phyloP scores from a whole-genome alignment of 108 stramenopile genomes.

The Nitzschia putrida region DNA sequence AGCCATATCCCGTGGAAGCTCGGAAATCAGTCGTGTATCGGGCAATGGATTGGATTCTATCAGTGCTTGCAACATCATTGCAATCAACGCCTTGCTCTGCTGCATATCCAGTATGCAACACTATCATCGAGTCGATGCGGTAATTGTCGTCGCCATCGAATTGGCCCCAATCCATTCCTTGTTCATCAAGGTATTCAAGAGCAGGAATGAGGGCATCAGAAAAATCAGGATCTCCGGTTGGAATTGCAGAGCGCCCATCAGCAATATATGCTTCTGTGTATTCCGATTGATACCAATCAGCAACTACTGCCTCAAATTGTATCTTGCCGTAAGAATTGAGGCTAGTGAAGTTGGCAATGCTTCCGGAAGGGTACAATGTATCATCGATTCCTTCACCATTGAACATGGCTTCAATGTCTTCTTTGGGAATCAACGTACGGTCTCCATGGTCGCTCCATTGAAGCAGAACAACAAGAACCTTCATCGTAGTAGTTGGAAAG shows the following conservation, averaged over 20 bases:
- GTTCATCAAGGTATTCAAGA: neutral
- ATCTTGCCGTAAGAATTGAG: constrained; percentile 40
- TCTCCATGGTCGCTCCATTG: constrained; percentile 56
- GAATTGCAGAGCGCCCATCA: constrained; percentile 38
- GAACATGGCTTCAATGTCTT: constrained; percentile 42
- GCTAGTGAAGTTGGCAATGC: constrained; percentile 27
- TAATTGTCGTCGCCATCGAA: constrained; percentile 24
- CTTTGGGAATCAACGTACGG: constrained; percentile 38
- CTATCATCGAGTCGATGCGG: constrained; percentile 10
- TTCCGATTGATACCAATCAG: constrained; percentile 48
- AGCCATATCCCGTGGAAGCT: neutral
- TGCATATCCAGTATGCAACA: constrained; percentile 65
- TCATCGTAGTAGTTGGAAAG: neutral
- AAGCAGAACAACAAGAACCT: constrained; percentile 48
- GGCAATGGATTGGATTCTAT: constrained; percentile 18
- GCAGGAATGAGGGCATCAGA: constrained; percentile 12
- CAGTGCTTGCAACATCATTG: neutral
- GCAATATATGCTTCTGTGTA: constrained; percentile 55
- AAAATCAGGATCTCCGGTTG: constrained; percentile 8
- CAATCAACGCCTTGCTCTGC: constrained; percentile 51
- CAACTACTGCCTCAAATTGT: constrained; percentile 35
- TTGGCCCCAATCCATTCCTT: constrained; percentile 13
- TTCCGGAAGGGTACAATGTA: constrained; percentile 45
- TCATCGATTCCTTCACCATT: constrained; percentile 38
- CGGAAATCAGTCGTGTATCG: neutral